These are phyloP conservation scores for Pythium dissotocum DNA, from an alignment of 352 stramenopile species.

Conservation along the genomic window DNA sequence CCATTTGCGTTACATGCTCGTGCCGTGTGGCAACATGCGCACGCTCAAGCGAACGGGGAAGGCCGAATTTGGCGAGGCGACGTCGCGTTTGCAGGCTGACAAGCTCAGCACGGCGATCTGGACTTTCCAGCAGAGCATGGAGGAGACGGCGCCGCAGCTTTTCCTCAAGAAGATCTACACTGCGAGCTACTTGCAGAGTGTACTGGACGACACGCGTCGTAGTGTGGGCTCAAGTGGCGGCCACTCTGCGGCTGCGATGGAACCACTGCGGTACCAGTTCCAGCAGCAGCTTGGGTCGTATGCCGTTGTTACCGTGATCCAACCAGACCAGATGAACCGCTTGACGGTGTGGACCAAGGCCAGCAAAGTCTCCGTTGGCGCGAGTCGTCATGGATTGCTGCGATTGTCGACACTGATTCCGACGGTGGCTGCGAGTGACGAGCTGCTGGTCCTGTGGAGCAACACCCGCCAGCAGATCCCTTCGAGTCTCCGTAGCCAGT, in stretches of 20 bases:
- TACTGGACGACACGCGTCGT: background rate
- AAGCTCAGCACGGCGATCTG: conserved; percentile 7
- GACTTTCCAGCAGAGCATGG: conserved; percentile 13
- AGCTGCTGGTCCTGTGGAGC: background rate
- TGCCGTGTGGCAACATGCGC: conserved; percentile 16
- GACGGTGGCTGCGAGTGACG: background rate
- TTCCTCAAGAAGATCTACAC: conserved; percentile 19
- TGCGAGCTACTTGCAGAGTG: background rate
- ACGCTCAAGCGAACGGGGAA: background rate
- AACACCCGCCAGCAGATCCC: background rate
- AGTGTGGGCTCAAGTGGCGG: background rate
- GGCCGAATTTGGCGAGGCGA: background rate
- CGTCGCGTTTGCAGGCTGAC: background rate
- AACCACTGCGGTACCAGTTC: background rate
- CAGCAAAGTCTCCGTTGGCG: background rate
- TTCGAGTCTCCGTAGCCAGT: background rate
- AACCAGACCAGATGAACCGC: background rate
- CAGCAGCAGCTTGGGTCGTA: background rate
- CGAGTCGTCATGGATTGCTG: background rate
- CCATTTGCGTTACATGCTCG: conserved; percentile 16
- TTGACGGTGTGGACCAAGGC: background rate
- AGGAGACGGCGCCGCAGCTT: conserved; percentile 11
- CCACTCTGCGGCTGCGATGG: background rate
- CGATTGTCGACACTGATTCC: background rate
- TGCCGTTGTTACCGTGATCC: background rate